Percentiles rank a stretch among this genome's conserved stretches.
Evolutionary conservation across 139 green algal species (phyloP).

Genomic region (Picochlorum sp.): DNA sequence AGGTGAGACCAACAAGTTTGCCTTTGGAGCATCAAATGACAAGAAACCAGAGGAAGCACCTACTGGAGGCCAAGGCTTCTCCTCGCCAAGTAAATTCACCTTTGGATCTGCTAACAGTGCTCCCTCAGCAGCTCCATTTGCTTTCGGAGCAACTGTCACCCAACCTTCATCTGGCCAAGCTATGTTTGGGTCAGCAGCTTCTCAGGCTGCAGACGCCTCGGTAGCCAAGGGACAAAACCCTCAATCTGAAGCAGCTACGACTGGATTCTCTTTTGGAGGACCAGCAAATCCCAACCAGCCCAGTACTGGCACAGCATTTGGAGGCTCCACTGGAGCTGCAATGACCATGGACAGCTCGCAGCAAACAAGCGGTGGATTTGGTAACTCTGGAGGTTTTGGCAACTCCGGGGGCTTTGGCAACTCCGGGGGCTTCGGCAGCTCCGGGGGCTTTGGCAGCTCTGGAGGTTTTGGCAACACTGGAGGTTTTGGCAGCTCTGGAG

Average conservation of each 20-base stretch:
- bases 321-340: background rate
- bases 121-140: background rate
- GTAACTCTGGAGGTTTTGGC: too few species aligned
- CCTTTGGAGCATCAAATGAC: background rate
- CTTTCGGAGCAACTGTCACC: background rate
- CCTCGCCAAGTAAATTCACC: background rate
- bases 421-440: constrained; percentile 6
- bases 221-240: background rate
- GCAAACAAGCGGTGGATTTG: too few species aligned
- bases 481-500: constrained; percentile 9
- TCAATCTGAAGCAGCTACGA: background rate
- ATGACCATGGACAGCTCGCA: too few species aligned
- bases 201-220: background rate
- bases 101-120: background rate
- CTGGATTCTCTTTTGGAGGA: background rate
- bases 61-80: background rate
- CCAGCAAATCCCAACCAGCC: background rate
- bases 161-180: background rate
- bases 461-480: background rate
- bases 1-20: background rate
- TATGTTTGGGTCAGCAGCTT: background rate
- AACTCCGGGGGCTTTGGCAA: too few species aligned
- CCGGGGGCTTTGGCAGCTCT: background rate
- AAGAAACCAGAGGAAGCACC: background rate
- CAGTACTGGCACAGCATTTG: background rate